These are phyloP conservation scores for Nothopassalora personata DNA, from an alignment of 2,329 filamentous ascomycete species.

Conservation along the genomic window DNA sequence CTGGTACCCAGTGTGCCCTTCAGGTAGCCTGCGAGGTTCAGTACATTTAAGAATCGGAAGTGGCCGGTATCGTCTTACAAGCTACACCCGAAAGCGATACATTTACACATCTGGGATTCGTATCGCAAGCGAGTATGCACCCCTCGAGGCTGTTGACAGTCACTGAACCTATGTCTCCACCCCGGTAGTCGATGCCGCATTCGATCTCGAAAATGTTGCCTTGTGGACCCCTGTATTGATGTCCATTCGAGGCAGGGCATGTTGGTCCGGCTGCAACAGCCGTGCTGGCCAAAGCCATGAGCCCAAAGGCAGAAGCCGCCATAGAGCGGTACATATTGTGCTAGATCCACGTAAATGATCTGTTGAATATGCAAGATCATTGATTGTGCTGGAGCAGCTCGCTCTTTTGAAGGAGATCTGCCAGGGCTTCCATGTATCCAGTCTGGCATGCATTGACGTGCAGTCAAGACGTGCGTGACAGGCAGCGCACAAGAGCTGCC, in stretches of 20 bases:
- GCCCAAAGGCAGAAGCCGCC: background rate
- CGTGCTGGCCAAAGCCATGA: background rate
- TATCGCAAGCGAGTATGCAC: slow-evolving; percentile 22
- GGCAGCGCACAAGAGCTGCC: background rate
- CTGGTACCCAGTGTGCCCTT: background rate
- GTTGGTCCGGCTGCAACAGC: background rate
- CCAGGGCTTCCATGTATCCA: background rate
- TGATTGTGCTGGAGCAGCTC: background rate
- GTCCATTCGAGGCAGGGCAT: slow-evolving; percentile 22
- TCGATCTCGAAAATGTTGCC: slow-evolving; percentile 23
- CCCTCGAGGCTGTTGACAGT: slow-evolving; percentile 13
- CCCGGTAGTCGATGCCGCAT: slow-evolving; percentile 28
- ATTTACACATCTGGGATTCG: slow-evolving; percentile 18
- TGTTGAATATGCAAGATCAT: background rate
- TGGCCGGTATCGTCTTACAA: slow-evolving; percentile 5
- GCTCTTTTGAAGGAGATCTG: background rate
- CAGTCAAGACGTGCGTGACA: background rate
- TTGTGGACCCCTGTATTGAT: slow-evolving; percentile 16
- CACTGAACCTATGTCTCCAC: slow-evolving; percentile 22
- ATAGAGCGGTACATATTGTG: background rate
- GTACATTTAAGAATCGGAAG: background rate
- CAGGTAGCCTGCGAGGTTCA: slow-evolving; percentile 1
- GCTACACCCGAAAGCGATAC: slow-evolving; percentile 20
- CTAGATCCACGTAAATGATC: background rate
- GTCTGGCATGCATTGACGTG: background rate